Evolutionary conservation across 176 grass and related monocot genomes (phyloP), one percentile per base, ranked within the genome.

Genomic region (Oryza meridionalis): DNA sequence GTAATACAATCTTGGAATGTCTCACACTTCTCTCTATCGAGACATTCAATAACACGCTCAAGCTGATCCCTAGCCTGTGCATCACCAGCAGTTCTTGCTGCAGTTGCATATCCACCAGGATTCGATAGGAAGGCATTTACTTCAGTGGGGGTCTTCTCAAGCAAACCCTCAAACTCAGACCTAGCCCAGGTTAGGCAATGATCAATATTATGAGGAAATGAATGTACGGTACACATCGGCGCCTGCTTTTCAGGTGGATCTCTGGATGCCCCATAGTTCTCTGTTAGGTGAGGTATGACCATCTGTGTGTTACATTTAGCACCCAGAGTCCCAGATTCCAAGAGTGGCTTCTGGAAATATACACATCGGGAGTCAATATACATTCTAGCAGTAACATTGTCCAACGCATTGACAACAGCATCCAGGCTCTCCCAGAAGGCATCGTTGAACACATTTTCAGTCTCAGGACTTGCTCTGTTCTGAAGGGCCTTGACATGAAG

Each of bases 301-400:
- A 92, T 90, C 81, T 97, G 92, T 81, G 94, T 97, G 69, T 97
- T 97, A 72, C 94, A 97, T 85, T 97, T 97, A 43, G 94, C 90
- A 82, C 94, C 94, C 67, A 97, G 82, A 76, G 92, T 97, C 24
- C 94, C 92, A 10, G 94, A 94, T 85, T 97, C 92, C 84, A 97
- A 81, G 80, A 97, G 94, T 62, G 94, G 86, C 77, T 94, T 94
- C 77, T 97, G 92, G 81, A 94, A 97, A 87, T 94, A 97, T 50
- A 94, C 83, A 77, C 94, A 97, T 81, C 88, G 83, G 44, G 92
- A 90, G 83, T 97, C 94, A 26, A 97, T 92, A 89, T 97, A 97
- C 86, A 97, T 87, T 91, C 94, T 94, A 55, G 92, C 92, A 69
- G 86, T 97, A 9, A 97, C 90, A 75, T 94, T 97, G 85, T 97